Evolutionary conservation across 2,329 filamentous ascomycete genomes (phyloP).

Genomic region (Kalaharituber pfeilii): DNA sequence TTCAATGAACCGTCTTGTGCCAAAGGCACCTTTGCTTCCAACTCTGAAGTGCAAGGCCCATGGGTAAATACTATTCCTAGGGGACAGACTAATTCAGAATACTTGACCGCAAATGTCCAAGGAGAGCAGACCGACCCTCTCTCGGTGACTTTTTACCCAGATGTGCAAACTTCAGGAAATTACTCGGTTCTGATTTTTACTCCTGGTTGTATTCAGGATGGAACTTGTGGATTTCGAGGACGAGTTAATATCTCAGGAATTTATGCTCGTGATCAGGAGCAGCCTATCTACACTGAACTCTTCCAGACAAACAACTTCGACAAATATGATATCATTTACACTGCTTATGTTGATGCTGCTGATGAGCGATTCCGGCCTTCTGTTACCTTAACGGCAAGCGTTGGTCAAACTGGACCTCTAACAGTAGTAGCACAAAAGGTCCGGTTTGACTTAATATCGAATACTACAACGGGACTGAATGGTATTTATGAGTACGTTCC

Average conservation of each 20-base stretch:
- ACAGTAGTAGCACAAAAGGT: constrained; percentile 82
- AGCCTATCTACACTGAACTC: constrained; percentile 38
- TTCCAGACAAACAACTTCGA: constrained; percentile 91
- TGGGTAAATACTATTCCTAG: constrained; percentile 48
- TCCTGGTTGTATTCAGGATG: constrained; percentile 70
- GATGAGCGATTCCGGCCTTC: constrained; percentile 57
- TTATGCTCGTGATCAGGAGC: constrained; percentile 37
- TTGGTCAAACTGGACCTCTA: constrained; percentile 44
- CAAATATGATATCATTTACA: constrained; percentile 89
- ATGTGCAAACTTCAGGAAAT: constrained; percentile 75
- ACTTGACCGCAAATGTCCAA: background rate
- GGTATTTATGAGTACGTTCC: constrained; percentile 18
- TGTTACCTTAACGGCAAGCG: constrained; percentile 56
- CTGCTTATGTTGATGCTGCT: constrained; percentile 63
- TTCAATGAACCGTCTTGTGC: constrained; percentile 83
- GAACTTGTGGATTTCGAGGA: constrained; percentile 57
- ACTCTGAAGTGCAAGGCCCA: constrained; percentile 50
- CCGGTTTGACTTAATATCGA: constrained; percentile 42
- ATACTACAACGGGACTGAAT: constrained; percentile 15
- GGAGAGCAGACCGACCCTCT: constrained; percentile 34
- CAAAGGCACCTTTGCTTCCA: constrained; percentile 44
- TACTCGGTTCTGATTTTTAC: constrained; percentile 87
- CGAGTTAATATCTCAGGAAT: constrained; percentile 63
- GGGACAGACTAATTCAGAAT: background rate
- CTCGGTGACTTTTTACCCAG: constrained; percentile 55